Percentiles rank a stretch among this genome's conserved stretches.
These are phyloP conservation scores for Umbelopsis isabellina DNA, from an alignment of 192 early-diverging fungal genomes.

Conservation along the genomic window DNA sequence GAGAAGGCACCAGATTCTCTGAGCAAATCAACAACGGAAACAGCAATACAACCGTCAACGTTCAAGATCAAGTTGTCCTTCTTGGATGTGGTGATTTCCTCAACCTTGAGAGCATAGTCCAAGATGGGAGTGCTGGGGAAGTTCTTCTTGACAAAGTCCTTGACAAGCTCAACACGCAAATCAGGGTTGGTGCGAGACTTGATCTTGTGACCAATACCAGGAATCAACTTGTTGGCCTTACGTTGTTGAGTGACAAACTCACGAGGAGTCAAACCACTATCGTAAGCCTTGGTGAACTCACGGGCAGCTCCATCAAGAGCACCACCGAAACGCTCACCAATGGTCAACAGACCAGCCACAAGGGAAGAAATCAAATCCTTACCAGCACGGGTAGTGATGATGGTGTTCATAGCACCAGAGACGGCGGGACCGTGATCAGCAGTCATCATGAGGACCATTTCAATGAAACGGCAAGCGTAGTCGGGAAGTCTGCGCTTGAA, in stretches of 20 bases:
- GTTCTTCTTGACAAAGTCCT: conserved; percentile 86
- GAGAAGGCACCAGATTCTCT: conserved; percentile 92
- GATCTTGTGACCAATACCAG: conserved; percentile 99
- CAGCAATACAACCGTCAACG: conserved; percentile 93
- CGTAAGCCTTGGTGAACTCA: conserved; percentile 89
- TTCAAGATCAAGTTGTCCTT: conserved; percentile 98
- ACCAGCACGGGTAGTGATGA: conserved; percentile 94
- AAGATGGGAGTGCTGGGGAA: conserved; percentile 89
- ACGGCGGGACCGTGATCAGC: conserved; percentile 99
- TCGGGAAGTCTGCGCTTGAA: conserved; percentile 96
- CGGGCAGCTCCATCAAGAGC: conserved; percentile 97
- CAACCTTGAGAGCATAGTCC: conserved; percentile 92
- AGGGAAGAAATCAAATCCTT: conserved; percentile 97
- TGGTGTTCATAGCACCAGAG: conserved; percentile 89
- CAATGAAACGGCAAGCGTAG: conserved; percentile 97
- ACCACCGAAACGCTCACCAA: conserved; percentile 97
- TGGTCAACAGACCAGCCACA: conserved; percentile 93
- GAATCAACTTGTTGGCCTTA: conserved; percentile 95
- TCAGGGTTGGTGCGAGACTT: conserved; percentile 99
- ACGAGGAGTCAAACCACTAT: conserved; percentile 87
- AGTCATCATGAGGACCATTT: conserved; percentile 99
- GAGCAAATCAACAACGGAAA: conserved; percentile 94
- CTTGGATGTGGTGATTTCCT: conserved; percentile 95
- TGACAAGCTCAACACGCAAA: conserved; percentile 93
- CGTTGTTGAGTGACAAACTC: conserved; percentile 96